Conservation (phyloP, 495 filamentous ascomycete genomes). For the Neurospora pannonica region DNA sequence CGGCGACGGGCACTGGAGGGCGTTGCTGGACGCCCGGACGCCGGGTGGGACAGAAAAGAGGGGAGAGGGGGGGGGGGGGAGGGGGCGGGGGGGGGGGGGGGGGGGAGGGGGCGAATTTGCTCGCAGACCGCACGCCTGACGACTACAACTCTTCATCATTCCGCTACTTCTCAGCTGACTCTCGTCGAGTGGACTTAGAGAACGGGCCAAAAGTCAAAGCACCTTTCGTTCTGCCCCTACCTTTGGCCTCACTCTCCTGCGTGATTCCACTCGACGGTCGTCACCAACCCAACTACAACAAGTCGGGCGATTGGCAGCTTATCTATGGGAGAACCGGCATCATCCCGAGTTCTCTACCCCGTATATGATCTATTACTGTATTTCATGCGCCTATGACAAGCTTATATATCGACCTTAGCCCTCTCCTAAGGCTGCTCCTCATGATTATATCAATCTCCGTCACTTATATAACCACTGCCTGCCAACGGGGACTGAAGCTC, state of each 20-base stretch:
- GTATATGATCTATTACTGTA: not conserved
- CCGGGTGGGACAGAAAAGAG: too few relatives aligned
- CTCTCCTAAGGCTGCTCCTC: not conserved
- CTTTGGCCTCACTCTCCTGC: too few relatives aligned
- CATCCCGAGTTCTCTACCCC: not conserved
- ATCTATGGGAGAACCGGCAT: not conserved
- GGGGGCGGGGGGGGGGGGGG: too few relatives aligned
- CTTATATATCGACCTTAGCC: not conserved
- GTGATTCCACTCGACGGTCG: not conserved
- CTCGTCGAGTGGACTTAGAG: not conserved
- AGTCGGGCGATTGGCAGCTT: not conserved
- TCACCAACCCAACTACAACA: not conserved
- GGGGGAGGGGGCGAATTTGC: too few relatives aligned
- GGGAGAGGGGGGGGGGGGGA: too few relatives aligned
- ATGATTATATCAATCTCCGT: not conserved
- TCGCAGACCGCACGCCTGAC: not conserved
- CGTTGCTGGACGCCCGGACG: too few relatives aligned
- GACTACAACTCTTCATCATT: not conserved
- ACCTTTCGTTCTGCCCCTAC: too few relatives aligned
- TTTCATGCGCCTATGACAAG: not conserved
- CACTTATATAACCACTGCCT: not conserved
- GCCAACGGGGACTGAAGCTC: not conserved
- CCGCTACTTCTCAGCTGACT: not conserved
- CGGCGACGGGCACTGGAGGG: too few relatives aligned
- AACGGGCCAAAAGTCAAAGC: too few relatives aligned